Base-by-base conservation (phyloP, 805 yeast genomes). In the Teunomyces tritomae region DNA sequence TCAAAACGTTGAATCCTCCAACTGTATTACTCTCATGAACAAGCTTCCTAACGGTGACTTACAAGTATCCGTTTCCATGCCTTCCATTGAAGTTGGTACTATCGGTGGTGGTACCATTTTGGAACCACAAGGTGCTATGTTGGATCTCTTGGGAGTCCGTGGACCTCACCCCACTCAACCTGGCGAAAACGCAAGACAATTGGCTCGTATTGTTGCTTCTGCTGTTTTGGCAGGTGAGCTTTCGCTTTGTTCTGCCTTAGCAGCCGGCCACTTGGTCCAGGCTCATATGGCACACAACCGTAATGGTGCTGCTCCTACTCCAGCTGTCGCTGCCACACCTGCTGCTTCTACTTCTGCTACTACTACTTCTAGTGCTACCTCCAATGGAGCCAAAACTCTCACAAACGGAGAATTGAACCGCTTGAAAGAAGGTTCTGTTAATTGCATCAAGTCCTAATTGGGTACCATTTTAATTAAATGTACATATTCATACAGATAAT, bases 91-190 rank as follows among this genome's bases (percentile, higher is more conserved):
- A 72, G 99, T 94, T 39, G 99, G 99, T 55, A 94, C 99, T 2
- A 90, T 94, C 68, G 99, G 99, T 49, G 99, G 99, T 54, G 99
- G 99, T 64, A 94, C 99, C 3, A 88, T 94, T 54, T 79, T 94
- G 60, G 98, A 88, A 63, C 97, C 99, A 36, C 99, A 94, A 72
- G 87, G 91, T 44, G 89, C 98, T 17, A 89, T 94, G 96, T 77
- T 94, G 50, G 98, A 94, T 59, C 74, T 94, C 56, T 77, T 94
- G 52, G 97, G 98, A 33, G 96, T 94, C 41, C 83, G 87, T 58
- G 99, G 99, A 3, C 97, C 99, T 4, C 96, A 91, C 65, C 87
- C 96, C 33, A 84, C 91, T 4, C 80, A 77, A 45, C 98, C 99
- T 1, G 99, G 99, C 57, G 87, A 84, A 45, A 94, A 94, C 68